Conservation (phyloP, 352 stramenopile genomes). For the Globisporangium rhizosaccharum region DNA sequence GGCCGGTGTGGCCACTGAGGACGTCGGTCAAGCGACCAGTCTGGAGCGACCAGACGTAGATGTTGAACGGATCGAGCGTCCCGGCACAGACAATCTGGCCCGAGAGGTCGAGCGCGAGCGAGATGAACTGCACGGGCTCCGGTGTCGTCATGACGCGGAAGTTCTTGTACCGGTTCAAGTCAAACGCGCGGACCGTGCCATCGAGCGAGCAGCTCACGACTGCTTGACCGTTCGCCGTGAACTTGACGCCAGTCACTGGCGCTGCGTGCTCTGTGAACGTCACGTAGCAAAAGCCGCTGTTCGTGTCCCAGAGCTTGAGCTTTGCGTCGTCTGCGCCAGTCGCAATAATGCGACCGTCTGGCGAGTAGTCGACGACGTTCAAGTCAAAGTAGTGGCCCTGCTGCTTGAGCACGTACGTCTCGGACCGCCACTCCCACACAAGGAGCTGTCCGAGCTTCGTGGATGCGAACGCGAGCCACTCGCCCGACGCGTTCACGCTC, state of each 20-base stretch:
- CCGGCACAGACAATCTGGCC: slow-evolving; percentile 96
- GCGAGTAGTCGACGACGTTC: slow-evolving; percentile 95
- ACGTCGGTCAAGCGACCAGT: slow-evolving; percentile 96
- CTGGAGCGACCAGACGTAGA: slow-evolving; percentile 98
- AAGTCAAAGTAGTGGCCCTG: slow-evolving; percentile 98
- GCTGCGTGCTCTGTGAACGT: slow-evolving; percentile 98
- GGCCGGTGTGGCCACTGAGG: slow-evolving; percentile 96
- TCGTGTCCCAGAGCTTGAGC: slow-evolving; percentile 98
- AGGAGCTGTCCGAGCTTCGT: slow-evolving; percentile 97
- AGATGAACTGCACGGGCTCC: slow-evolving; percentile 97
- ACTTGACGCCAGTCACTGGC: slow-evolving; percentile 95
- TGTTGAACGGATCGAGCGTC: slow-evolving; percentile 94
- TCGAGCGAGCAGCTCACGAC: slow-evolving; percentile 97
- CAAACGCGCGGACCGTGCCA: slow-evolving; percentile 97
- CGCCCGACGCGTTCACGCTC: slow-evolving; percentile 93
- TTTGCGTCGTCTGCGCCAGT: slow-evolving; percentile 98
- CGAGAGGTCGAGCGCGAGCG: slow-evolving; percentile 95
- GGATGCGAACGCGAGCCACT: slow-evolving; percentile 98
- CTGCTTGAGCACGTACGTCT: slow-evolving; percentile 99
- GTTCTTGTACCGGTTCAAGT: slow-evolving; percentile 98
- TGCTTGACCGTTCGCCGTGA: slow-evolving; percentile 88
- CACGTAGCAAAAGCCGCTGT: slow-evolving; percentile 98
- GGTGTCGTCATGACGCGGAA: slow-evolving; percentile 98
- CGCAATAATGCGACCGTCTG: slow-evolving; percentile 94
- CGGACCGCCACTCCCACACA: slow-evolving; percentile 99